Conservation (phyloP, 2,329 filamentous ascomycete species). For the Alternaria gaisen region DNA sequence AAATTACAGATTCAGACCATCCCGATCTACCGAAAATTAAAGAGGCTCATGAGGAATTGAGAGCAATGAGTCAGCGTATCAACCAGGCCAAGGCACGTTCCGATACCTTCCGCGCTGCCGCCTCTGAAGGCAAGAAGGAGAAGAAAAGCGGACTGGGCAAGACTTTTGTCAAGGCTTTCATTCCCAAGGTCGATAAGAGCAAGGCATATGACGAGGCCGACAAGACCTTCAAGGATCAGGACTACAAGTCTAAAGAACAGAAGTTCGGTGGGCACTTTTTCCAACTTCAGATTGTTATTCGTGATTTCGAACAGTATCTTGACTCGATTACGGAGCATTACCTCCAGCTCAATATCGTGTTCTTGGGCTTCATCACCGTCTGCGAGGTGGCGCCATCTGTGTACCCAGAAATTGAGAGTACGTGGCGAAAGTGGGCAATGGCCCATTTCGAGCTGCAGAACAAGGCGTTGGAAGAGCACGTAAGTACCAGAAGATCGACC, state of each 20-base stretch:
- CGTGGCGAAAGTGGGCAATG: conserved; percentile 91
- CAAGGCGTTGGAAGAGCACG: conserved; percentile 84
- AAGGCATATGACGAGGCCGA: conserved; percentile 73
- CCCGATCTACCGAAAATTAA: conserved; percentile 79
- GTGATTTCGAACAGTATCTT: conserved; percentile 93
- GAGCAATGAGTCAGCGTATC: conserved; percentile 71
- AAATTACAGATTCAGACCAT: conserved; percentile 81
- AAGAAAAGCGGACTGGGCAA: conserved; percentile 65
- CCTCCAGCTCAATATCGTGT: conserved; percentile 79
- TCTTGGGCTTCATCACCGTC: conserved; percentile 82
- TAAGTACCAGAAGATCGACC: conserved; percentile 55
- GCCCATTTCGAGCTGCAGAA: conserved; percentile 86
- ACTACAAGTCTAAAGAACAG: conserved; percentile 82
- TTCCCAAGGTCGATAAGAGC: conserved; percentile 86
- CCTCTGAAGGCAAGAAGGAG: conserved; percentile 48
- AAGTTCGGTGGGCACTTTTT: conserved; percentile 93
- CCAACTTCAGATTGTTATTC: conserved; percentile 87
- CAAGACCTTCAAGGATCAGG: conserved; percentile 75
- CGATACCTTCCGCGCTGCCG: conserved; percentile 71
- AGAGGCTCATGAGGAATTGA: conserved; percentile 74
- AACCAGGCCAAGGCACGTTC: conserved; percentile 96
- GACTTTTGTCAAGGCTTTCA: conserved; percentile 84
- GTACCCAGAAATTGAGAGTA: conserved; percentile 87
- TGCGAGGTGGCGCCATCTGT: conserved; percentile 69
- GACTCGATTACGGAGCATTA: conserved; percentile 83